Evolutionary conservation across 2,329 filamentous ascomycete genomes (phyloP).

Genomic region (Periconia digitata): DNA sequence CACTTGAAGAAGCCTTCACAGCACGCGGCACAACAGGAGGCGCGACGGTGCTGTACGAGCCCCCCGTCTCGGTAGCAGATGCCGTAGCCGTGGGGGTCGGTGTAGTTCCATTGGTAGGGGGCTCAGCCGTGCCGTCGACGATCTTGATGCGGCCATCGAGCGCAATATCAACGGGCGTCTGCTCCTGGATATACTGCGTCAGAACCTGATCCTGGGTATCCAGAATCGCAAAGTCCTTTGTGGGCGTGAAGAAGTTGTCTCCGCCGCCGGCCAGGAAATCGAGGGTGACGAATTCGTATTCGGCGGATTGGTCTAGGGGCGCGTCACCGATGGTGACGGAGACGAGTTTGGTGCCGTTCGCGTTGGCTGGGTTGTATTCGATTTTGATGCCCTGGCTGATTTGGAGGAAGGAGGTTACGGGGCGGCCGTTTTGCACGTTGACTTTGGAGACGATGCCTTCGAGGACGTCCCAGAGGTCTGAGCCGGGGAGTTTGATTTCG

Average conservation of each 20-base stretch:
- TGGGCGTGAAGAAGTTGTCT: constrained; percentile 59
- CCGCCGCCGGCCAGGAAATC: constrained; percentile 63
- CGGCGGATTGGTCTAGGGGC: constrained; percentile 49
- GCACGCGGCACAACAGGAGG: too few relatives aligned
- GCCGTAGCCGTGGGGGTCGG: background rate
- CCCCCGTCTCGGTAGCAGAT: background rate
- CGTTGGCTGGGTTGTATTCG: constrained; percentile 57
- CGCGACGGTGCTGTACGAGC: background rate
- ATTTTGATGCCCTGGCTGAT: constrained; percentile 60
- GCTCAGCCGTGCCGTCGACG: constrained; percentile 18
- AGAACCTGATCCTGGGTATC: constrained; percentile 60
- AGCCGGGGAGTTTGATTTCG: constrained; percentile 57
- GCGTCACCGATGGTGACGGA: constrained; percentile 54
- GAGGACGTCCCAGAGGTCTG: constrained; percentile 58
- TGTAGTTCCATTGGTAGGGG: background rate
- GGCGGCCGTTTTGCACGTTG: constrained; percentile 57
- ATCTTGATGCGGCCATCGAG: constrained; percentile 52
- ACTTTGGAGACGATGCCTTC: constrained; percentile 60
- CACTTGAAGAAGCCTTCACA: background rate
- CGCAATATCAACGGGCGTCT: constrained; percentile 54
- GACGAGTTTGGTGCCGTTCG: constrained; percentile 55
- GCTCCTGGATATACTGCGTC: constrained; percentile 51
- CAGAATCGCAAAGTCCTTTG: constrained; percentile 49
- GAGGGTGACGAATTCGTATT: constrained; percentile 63
- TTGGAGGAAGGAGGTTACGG: constrained; percentile 63